Evolutionary conservation across 202 grass and related monocot species (phyloP).

Genomic region (Tripidium arundinaceum): DNA sequence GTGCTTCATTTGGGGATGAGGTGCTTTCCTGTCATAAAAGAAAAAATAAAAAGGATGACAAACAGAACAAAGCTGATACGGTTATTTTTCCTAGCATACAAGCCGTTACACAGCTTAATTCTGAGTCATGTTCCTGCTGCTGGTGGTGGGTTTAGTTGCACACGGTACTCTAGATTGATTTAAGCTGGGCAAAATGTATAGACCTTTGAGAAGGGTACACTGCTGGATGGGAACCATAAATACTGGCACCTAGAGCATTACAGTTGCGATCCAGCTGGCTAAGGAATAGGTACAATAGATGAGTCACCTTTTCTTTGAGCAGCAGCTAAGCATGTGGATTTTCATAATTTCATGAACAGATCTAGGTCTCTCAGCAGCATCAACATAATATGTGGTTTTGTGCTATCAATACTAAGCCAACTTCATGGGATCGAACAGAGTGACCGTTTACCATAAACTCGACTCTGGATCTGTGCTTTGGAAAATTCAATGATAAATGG

Average conservation of each 20-base stretch:
- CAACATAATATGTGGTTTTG: background rate
- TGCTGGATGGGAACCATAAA: background rate
- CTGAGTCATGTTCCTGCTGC: background rate
- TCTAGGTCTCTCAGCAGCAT: background rate
- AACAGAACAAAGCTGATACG: background rate
- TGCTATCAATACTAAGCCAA: background rate
- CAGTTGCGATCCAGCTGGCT: background rate
- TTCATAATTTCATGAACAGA: background rate
- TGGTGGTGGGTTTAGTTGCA: background rate
- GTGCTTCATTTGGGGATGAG: constrained; percentile 59
- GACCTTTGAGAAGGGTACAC: background rate
- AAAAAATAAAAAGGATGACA: background rate
- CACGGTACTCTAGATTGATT: background rate
- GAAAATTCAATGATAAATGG: background rate
- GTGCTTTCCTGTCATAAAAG: background rate
- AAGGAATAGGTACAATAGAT: too few species aligned
- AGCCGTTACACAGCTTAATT: background rate
- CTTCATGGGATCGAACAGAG: background rate
- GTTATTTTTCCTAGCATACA: background rate
- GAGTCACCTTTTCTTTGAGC: too few species aligned
- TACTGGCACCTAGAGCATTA: background rate
- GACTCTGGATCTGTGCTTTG: background rate
- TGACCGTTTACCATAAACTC: background rate
- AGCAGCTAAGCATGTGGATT: background rate
- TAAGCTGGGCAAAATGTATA: background rate